Evolutionary conservation across 257 asterid species (phyloP).

Genomic region (Nicotiana knightiana): DNA sequence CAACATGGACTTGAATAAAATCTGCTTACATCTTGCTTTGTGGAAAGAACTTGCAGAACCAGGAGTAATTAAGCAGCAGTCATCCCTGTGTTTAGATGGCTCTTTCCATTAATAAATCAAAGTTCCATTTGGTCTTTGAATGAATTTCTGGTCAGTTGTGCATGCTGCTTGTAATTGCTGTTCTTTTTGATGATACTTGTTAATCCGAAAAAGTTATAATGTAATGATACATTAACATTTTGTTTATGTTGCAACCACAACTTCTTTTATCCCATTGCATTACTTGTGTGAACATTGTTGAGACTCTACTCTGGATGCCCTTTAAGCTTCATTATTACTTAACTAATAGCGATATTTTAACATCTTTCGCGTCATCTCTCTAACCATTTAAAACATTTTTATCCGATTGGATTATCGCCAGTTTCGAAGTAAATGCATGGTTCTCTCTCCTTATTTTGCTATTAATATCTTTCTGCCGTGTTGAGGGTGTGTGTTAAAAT

Average conservation of each 20-base stretch:
- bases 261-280: not conserved
- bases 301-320: not conserved
- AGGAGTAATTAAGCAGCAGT: not conserved
- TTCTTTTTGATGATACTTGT: not conserved
- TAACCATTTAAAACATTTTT: not conserved
- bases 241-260: not conserved
- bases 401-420: not conserved
- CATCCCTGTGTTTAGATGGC: not conserved
- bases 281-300: not conserved
- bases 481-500: not conserved
- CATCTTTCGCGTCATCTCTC: not conserved
- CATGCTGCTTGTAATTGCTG: not conserved
- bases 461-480: not conserved
- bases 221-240: not conserved
- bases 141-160: not conserved
- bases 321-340: not conserved
- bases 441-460: not conserved
- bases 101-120: not conserved
- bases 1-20: not conserved
- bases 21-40: not conserved
- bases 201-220: not conserved
- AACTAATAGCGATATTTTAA: not conserved
- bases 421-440: not conserved
- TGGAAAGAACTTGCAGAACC: not conserved
- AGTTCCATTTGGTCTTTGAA: slow-evolving; percentile 6